Base-by-base conservation (phyloP, 352 stramenopile species). In the Globisporangium nagaii region DNA sequence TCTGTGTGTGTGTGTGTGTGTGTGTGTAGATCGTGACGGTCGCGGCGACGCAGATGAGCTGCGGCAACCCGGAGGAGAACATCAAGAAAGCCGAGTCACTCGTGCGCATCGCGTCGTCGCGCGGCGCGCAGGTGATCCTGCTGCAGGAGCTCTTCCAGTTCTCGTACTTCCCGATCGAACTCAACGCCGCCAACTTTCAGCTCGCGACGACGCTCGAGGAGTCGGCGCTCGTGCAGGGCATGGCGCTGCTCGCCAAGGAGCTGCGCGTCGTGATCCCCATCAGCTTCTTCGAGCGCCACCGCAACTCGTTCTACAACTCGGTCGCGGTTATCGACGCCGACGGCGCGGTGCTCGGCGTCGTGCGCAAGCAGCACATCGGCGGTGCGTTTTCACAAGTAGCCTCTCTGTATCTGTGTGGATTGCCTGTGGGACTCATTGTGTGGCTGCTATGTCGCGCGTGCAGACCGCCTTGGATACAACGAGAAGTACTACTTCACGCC, bases 401-500 rank as follows among this genome's bases (percentile, higher is more conserved):
- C n/a, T n/a, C n/a, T n/a, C n/a, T n/a, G n/a, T n/a, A n/a, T n/a
- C n/a, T n/a, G n/a, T n/a, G n/a, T n/a, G n/a, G n/a, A n/a, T n/a
- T n/a, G n/a, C n/a, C n/a, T n/a, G n/a, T n/a, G n/a, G n/a, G 9
- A 37, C 17, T 44, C 34, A 31, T 17, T 43, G 34, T 30, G 24
- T 53, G 20, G 15, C 20, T 60, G 41, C 31, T 52, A 28, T 32
- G 4, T 39, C 24, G 31, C 6, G 27, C 25, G n/a, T 2, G 8
- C 31, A 86, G 86, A 97, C 63, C 86, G 87, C 10, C 82, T 96
- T 31, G 90, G 90, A 15, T 93, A 90, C 75, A 92, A 94, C 45
- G 86, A 96, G 45, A 96, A 96, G 62, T 97, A 96, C 63, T 97
- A 97, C 72, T 96, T 97, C 58, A 95, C 79, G 46, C 90, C 90